phyloP scores from a whole-genome alignment of 1,284 basidiomycete genomes.

The Cryptococcus sp. region DNA sequence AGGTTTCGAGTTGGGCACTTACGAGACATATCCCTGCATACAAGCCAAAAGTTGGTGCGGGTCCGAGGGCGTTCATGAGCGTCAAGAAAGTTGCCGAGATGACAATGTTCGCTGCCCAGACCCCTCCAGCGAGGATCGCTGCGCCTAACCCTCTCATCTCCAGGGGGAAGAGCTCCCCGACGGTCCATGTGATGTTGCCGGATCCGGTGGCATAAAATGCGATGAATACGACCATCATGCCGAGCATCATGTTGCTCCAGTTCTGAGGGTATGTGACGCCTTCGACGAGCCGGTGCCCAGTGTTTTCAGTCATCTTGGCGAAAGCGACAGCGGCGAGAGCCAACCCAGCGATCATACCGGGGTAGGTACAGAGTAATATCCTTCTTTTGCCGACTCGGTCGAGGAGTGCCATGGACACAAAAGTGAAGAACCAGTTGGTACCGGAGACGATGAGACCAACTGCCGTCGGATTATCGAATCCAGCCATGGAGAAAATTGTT shows the following conservation, averaged over 20 bases:
- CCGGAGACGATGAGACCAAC: conserved; percentile 38
- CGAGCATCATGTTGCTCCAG: conserved; percentile 59
- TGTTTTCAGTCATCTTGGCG: conserved; percentile 55
- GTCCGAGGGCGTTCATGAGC: conserved; percentile 61
- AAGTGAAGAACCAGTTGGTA: conserved; percentile 40
- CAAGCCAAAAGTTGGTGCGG: conserved; percentile 38
- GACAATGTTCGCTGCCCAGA: conserved; percentile 58
- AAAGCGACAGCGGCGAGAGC: conserved; percentile 40
- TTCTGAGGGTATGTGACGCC: conserved; percentile 59
- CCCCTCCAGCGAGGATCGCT: conserved; percentile 35
- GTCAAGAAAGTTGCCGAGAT: conserved; percentile 73
- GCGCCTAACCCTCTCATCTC: conserved; percentile 41
- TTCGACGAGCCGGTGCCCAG: conserved; percentile 58
- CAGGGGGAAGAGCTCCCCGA: conserved; percentile 39
- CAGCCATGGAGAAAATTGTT: conserved; percentile 39
- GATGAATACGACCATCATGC: conserved; percentile 42
- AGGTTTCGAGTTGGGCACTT: too few species aligned
- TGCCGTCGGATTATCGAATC: conserved; percentile 40
- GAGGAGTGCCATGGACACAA: conserved; percentile 37
- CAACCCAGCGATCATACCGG: conserved; percentile 37
- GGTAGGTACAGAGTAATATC: conserved; percentile 37
- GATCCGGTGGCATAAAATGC: conserved; percentile 41
- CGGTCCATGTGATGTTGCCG: conserved; percentile 50
- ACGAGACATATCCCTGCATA: conserved; percentile 40
- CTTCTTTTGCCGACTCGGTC: conserved; percentile 41